phyloP scores from a whole-genome alignment of 2,329 filamentous ascomycete species.

The Cladosporium sp. region DNA sequence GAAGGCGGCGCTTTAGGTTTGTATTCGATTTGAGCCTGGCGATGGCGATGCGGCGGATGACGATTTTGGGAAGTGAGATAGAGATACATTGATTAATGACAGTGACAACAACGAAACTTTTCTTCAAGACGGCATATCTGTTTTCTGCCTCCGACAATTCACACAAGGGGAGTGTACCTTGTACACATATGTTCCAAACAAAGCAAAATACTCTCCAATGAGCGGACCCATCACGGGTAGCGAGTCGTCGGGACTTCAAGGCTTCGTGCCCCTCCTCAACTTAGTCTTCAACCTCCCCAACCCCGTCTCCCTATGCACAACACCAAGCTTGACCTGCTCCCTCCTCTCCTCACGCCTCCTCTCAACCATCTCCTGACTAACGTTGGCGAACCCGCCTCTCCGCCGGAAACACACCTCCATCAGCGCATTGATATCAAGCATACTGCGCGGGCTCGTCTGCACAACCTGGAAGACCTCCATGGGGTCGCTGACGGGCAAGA shows the following conservation, averaged over 20 bases:
- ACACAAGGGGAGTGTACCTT: too few relatives aligned
- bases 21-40: neutral
- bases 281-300: constrained; percentile 3
- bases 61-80: neutral
- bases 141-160: too few relatives aligned
- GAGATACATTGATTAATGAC: too few relatives aligned
- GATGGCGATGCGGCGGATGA: neutral
- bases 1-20: constrained; percentile 24
- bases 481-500: constrained; percentile 71
- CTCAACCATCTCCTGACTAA: constrained; percentile 78
- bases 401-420: constrained; percentile 74
- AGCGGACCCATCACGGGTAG: too few relatives aligned
- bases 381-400: constrained; percentile 64
- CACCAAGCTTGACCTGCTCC: constrained; percentile 18
- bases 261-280: constrained; percentile 7
- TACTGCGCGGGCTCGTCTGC: constrained; percentile 72
- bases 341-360: constrained; percentile 61
- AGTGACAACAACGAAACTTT: too few relatives aligned
- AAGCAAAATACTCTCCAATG: too few relatives aligned
- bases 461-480: constrained; percentile 97
- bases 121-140: too few relatives aligned
- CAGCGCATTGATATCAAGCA: constrained; percentile 75
- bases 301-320: constrained; percentile 1
- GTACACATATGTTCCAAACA: too few relatives aligned
- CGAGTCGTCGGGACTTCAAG: too few relatives aligned